These are phyloP conservation scores for Hyaloscypha bicolor DNA, from an alignment of 495 filamentous ascomycete genomes.

Conservation along the genomic window DNA sequence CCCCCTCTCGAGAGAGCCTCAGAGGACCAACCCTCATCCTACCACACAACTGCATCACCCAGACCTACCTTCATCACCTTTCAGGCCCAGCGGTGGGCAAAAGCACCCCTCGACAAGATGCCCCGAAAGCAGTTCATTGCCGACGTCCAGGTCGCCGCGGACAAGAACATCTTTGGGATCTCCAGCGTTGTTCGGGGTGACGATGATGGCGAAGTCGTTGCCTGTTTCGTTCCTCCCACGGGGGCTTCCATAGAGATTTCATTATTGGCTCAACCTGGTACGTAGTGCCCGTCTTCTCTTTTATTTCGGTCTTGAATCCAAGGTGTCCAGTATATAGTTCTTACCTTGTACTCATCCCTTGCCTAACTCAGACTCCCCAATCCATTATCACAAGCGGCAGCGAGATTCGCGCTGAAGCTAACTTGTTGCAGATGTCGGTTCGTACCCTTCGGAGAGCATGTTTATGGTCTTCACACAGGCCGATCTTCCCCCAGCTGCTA, in stretches of 20 bases:
- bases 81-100: background rate
- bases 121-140: constrained; percentile 32
- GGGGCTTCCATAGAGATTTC: constrained; percentile 29
- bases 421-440: constrained; percentile 35
- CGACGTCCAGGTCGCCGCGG: constrained; percentile 21
- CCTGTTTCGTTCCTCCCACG: constrained; percentile 19
- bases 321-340: background rate
- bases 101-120: constrained; percentile 20
- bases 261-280: constrained; percentile 25
- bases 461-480: constrained; percentile 41
- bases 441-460: constrained; percentile 37
- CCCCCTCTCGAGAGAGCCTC: no score
- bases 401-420: constrained; percentile 16
- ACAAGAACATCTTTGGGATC: constrained; percentile 23
- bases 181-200: constrained; percentile 23
- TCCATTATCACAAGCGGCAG: background rate
- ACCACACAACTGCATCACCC: background rate
- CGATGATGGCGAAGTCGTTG: constrained; percentile 31
- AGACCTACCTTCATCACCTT: background rate
- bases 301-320: constrained; percentile 21
- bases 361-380: background rate
- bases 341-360: background rate
- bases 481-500: constrained; percentile 30
- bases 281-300: background rate
- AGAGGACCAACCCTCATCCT: background rate